These are phyloP conservation scores for Tricholoma furcatifolium DNA, from an alignment of 768 basidiomycete genomes.

Conservation along the genomic window DNA sequence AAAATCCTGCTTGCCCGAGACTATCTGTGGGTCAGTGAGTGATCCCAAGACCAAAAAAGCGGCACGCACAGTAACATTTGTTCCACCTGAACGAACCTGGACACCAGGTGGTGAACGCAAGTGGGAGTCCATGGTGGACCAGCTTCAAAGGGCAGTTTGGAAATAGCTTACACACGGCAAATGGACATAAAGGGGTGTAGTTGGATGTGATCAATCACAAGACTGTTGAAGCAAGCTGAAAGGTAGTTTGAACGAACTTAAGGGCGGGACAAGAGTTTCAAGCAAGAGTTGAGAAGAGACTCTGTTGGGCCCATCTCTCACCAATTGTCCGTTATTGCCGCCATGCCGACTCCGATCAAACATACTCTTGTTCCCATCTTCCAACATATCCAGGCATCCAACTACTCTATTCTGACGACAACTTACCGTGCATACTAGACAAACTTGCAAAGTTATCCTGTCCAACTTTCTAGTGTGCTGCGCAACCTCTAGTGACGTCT, in stretches of 20 bases:
- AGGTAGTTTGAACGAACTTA: background rate
- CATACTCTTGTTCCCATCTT: too few species aligned
- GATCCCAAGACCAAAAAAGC: background rate
- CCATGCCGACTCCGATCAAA: too few species aligned
- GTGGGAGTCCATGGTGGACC: slow-evolving; percentile 19
- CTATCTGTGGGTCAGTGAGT: slow-evolving; percentile 16
- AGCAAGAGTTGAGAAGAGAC: background rate
- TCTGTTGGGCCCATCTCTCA: background rate
- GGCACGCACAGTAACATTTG: slow-evolving; percentile 21
- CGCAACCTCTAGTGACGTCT: too few species aligned
- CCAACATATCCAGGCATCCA: too few species aligned
- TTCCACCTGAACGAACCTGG: slow-evolving; percentile 17
- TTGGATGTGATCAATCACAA: slow-evolving; percentile 7
- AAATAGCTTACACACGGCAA: background rate
- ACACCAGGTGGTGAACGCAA: slow-evolving; percentile 22
- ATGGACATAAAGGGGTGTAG: slow-evolving; percentile 4
- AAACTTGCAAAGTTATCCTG: too few species aligned
- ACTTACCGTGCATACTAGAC: too few species aligned
- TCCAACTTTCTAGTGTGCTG: too few species aligned
- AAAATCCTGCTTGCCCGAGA: slow-evolving; percentile 33
- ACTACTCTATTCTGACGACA: too few species aligned
- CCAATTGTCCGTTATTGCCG: too few species aligned
- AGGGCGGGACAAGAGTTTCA: slow-evolving; percentile 2
- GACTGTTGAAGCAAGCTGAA: background rate
- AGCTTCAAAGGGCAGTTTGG: background rate